Evolutionary conservation across 352 stramenopile species (phyloP).

Genomic region (Phytopythium aichiense): DNA sequence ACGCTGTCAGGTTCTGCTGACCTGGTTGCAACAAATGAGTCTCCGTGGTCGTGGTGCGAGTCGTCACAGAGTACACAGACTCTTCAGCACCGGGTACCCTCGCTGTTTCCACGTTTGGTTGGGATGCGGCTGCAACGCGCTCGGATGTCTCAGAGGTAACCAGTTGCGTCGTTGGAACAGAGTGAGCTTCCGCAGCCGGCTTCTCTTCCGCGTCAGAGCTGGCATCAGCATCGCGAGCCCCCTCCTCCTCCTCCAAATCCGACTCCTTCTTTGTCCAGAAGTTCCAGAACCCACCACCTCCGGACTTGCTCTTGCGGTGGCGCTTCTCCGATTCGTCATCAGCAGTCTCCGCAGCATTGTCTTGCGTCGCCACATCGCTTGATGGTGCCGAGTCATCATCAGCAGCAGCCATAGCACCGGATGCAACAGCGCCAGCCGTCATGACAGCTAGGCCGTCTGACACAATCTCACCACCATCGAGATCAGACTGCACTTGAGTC

Average conservation of each 20-base stretch:
- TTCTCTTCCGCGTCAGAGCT: background rate
- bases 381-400: background rate
- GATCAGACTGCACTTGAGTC: background rate
- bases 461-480: background rate
- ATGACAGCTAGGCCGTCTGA: background rate
- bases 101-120: background rate
- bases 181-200: background rate
- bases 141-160: background rate
- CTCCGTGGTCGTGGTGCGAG: background rate
- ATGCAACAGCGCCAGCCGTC: background rate
- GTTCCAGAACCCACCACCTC: slow-evolving; percentile 18
- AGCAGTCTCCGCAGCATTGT: background rate
- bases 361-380: background rate
- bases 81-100: background rate
- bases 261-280: slow-evolving; percentile 14
- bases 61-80: background rate
- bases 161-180: background rate
- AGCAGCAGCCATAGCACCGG: background rate
- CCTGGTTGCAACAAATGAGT: background rate
- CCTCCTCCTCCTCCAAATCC: background rate
- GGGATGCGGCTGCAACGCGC: background rate
- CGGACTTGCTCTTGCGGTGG: slow-evolving; percentile 7
- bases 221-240: background rate
- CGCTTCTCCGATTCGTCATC: slow-evolving; percentile 3
- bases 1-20: background rate